A percentile compares a stretch with the other conserved stretches of the same genome.
phyloP scores from a whole-genome alignment of 2,329 filamentous ascomycete genomes.

The Ceratocystis eucalypticola region DNA sequence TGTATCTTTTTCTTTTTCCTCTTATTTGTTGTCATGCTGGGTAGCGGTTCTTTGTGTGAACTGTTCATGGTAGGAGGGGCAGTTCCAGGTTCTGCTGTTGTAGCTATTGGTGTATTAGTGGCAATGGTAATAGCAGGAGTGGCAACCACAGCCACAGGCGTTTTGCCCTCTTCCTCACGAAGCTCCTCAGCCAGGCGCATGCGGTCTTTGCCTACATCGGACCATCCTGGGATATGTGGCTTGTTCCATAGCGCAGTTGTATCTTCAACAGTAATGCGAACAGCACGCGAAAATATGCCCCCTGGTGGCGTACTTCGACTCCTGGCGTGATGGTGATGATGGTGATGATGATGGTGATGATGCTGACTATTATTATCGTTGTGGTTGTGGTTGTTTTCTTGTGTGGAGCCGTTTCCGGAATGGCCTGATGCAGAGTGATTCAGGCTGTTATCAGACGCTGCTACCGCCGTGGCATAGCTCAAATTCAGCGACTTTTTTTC shows the following conservation, averaged over 20 bases:
- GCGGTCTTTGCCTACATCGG: conserved; percentile 29
- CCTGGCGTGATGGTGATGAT: conserved; percentile 32
- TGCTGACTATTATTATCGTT: conserved; percentile 45
- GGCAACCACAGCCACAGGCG: conserved; percentile 6
- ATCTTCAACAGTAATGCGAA: conserved; percentile 70
- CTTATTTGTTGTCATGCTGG: conserved; percentile 21
- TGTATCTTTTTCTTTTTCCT: conserved; percentile 66
- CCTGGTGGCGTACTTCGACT: conserved; percentile 27
- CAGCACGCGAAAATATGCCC: conserved; percentile 72
- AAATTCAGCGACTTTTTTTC: conserved; percentile 72
- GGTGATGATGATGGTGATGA: conserved; percentile 44
- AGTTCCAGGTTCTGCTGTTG: conserved; percentile 2
- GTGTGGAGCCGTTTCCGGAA: conserved; percentile 3
- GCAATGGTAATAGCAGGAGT: neutral
- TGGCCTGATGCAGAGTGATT: neutral
- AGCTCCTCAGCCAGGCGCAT: conserved; percentile 19
- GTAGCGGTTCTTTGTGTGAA: neutral
- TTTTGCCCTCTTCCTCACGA: conserved; percentile 11
- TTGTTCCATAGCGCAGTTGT: conserved; percentile 85
- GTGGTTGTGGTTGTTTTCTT: conserved; percentile 39
- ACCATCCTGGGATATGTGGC: conserved; percentile 61
- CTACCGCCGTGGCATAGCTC: conserved; percentile 33
- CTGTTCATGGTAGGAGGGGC: conserved; percentile 22
- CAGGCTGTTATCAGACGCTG: conserved; percentile 27
- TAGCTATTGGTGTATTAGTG: neutral